phyloP scores from a whole-genome alignment of 164 flowering plant genomes.

The Litsea cubeba region DNA sequence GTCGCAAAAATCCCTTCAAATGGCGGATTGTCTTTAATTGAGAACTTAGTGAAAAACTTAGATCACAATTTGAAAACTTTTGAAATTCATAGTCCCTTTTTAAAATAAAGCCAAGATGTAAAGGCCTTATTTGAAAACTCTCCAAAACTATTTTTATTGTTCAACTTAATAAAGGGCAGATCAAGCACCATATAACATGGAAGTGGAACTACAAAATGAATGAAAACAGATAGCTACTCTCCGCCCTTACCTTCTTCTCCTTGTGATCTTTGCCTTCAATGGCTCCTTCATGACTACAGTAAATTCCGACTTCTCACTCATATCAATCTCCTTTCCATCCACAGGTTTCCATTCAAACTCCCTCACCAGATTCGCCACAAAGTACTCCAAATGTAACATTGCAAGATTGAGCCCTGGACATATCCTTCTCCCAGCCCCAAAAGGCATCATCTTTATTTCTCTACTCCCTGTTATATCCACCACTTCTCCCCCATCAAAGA shows the following conservation, averaged over 20 bases:
- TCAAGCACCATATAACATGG: too few relatives aligned
- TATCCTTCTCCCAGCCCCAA: conserved; percentile 40
- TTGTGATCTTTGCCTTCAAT: conserved; percentile 19
- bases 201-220: too few relatives aligned
- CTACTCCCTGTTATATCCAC: conserved; percentile 34
- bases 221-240: too few relatives aligned
- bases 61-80: too few relatives aligned
- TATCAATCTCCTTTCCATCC: conserved; percentile 33
- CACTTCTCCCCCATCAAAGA: conserved; percentile 13
- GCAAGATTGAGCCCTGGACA: conserved; percentile 25
- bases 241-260: not conserved
- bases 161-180: too few relatives aligned
- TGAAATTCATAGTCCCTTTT: too few relatives aligned
- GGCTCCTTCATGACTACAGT: conserved; percentile 46
- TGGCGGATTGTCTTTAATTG: too few relatives aligned
- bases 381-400: conserved; percentile 22
- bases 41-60: too few relatives aligned
- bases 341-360: conserved; percentile 38
- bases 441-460: conserved; percentile 55
- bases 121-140: too few relatives aligned
- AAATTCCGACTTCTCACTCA: conserved; percentile 41
- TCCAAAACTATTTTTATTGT: too few relatives aligned
- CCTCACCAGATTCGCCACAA: conserved; percentile 32
- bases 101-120: too few relatives aligned
- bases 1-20: too few relatives aligned